A percentile compares a stretch with the other conserved stretches of the same genome.
These are phyloP conservation scores for Leccinum subtestaceum DNA, from an alignment of 768 basidiomycete genomes.

Conservation along the genomic window DNA sequence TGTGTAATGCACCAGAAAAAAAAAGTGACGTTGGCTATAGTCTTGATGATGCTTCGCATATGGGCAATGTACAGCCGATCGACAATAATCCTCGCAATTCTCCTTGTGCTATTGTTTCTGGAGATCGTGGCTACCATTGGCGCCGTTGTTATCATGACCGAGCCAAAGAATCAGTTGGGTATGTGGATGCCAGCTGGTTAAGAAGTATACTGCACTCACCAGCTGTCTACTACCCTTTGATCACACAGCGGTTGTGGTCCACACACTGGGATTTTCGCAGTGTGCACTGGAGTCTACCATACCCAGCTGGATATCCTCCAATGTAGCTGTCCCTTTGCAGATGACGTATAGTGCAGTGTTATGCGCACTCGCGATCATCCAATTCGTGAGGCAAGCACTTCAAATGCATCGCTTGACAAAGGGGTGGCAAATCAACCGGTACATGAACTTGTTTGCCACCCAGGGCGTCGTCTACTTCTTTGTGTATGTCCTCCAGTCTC, in stretches of 20 bases:
- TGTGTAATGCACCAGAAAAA: background rate
- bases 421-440: background rate
- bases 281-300: background rate
- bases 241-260: background rate
- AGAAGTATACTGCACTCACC: background rate
- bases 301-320: background rate
- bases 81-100: background rate
- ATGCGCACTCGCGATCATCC: background rate
- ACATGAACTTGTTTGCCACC: background rate
- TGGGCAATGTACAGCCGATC: background rate
- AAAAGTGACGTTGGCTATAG: background rate
- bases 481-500: background rate
- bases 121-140: background rate
- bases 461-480: background rate
- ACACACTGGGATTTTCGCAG: background rate
- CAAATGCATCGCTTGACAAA: background rate
- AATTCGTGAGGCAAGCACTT: background rate
- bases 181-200: background rate
- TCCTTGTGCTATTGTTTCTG: background rate
- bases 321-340: background rate
- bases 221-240: background rate
- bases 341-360: background rate
- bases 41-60: background rate
- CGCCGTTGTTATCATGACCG: background rate
- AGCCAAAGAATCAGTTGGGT: background rate